Base-by-base conservation (phyloP, 495 filamentous ascomycete genomes). In the Poronia punctata region DNA sequence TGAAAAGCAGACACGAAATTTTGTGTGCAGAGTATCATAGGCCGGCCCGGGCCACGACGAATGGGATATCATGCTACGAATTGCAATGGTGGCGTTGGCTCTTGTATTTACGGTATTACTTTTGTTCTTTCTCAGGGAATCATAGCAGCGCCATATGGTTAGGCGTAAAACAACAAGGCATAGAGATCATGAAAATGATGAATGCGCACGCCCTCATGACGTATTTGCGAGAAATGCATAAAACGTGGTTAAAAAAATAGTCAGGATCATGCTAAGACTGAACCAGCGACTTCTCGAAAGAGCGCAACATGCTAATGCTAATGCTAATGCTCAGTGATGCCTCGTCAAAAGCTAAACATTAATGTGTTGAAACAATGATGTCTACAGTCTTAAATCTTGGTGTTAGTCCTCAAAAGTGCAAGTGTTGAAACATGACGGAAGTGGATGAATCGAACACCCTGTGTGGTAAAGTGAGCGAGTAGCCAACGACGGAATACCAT, bases 111-210 rank as follows among this genome's bases (percentile, higher is more conserved):
- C 30, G 39, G 19, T 25, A 36, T 19, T 30, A 12, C n/a, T n/a
- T n/a, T n/a, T n/a, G n/a, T n/a, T 10, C 5, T 24, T 17, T 17
- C 30, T 37, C 40, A 31, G 5, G 18, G 15, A 31, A 40, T 18
- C 24, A 4, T 29, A 20, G n/a, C 34, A 21, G 16, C 25, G 12
- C 32, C 19, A 44, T 32, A 16, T 4, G 14, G 30, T 24, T 14
- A 40, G 45, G 42, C 18, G 49, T 37, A 40, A 36, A 36, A 14
- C 16, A 31, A 40, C 35, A 33, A 29, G 14, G 41, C 35, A 52
- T 41, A 31, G 25, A 27, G n/a, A n/a, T n/a, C n/a, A n/a, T n/a
- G n/a, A n/a, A n/a, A n/a, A n/a, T n/a, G n/a, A n/a, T n/a, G n/a
- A n/a, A n/a, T n/a, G n/a, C n/a, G n/a, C n/a, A n/a, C n/a, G n/a